Conservation (phyloP, 371 early-diverging fungal genomes). For the Mycotypha africana region DNA sequence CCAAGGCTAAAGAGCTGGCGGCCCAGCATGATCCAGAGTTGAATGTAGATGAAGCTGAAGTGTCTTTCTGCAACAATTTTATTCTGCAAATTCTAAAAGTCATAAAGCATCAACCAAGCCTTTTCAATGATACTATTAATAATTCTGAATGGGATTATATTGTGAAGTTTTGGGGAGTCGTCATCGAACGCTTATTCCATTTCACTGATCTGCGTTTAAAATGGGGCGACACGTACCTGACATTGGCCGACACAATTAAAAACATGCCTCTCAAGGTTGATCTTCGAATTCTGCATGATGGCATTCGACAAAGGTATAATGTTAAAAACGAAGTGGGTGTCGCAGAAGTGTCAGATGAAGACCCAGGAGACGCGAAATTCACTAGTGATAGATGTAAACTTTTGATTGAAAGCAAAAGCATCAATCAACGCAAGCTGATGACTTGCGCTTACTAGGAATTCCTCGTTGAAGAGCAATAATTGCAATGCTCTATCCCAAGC, state of each 20-base stretch:
- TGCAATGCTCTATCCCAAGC: constrained; percentile 63
- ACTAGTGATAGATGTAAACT: constrained; percentile 1
- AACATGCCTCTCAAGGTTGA: neutral
- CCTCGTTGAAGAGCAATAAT: constrained; percentile 61
- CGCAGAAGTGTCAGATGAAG: constrained; percentile 1
- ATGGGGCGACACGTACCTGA: constrained; percentile 6
- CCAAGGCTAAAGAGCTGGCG: constrained; percentile 3
- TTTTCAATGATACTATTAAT: constrained; percentile 1
- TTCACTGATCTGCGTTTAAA: constrained; percentile 5
- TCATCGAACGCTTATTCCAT: constrained; percentile 1
- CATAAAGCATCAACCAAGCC: neutral
- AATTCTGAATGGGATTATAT: constrained; percentile 8
- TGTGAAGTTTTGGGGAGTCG: constrained; percentile 3
- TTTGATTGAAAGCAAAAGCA: constrained; percentile 38
- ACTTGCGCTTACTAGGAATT: constrained; percentile 60
- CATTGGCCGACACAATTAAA: constrained; percentile 1
- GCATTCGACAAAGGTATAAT: constrained; percentile 6
- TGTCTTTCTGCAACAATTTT: constrained; percentile 6
- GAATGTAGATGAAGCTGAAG: neutral
- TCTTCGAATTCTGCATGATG: constrained; percentile 1
- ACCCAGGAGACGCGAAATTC: constrained; percentile 1
- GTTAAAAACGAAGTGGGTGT: constrained; percentile 1
- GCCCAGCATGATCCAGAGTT: constrained; percentile 2
- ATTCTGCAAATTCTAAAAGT: constrained; percentile 1
- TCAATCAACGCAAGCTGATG: constrained; percentile 59